Base-by-base conservation (phyloP, 352 stramenopile genomes). In the Pythium apleroticum region DNA sequence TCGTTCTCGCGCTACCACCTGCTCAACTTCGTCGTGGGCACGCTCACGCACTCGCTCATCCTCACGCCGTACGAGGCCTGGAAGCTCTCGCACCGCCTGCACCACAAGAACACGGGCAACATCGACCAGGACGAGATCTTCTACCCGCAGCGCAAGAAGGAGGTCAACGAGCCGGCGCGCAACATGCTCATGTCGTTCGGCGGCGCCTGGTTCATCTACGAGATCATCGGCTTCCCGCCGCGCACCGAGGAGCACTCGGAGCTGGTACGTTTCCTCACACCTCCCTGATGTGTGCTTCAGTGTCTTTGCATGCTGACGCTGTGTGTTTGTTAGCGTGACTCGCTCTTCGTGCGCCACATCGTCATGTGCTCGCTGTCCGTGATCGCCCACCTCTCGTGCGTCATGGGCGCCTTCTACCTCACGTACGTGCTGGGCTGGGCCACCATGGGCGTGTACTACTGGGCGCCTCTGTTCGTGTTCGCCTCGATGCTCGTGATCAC, bases 31-130 rank as follows among this genome's bases (percentile, higher is more conserved):
- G 60, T 74, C n/a, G 72, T 92, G 20, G 85, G 85, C 41, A 89
- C 78, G 46, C 63, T 90, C 67, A 88, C 88, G 33, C 85, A 94
- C 74, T 92, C 85, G 71, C 71, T 89, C 54, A 88, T 92, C 65
- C 77, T 94, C 41, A 90, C 81, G 60, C 85, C 85, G 22, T 94
- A 81, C 73, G 78, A 91, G 70, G 78, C 76, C 50, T 94, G 85
- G 83, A 89, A 91, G 68, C 73, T 91, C 54, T 87, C 85, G 53
- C 85, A 92, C 71, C 83, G 85, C 43, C 83, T 90, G 63, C 85
- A 94, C 73, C 85, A 94, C 81, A 91, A 91, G 75, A 94, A 94
- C 76, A 94, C 83, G 64, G 85, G 85, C 66, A 92, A 91, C 74
- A 86, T 92, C 53, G 85, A 94, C 71, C 81, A 86, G 19, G 85